These are phyloP conservation scores for Dothidotthia symphoricarpi DNA, from an alignment of 2,329 filamentous ascomycete species.

Conservation along the genomic window DNA sequence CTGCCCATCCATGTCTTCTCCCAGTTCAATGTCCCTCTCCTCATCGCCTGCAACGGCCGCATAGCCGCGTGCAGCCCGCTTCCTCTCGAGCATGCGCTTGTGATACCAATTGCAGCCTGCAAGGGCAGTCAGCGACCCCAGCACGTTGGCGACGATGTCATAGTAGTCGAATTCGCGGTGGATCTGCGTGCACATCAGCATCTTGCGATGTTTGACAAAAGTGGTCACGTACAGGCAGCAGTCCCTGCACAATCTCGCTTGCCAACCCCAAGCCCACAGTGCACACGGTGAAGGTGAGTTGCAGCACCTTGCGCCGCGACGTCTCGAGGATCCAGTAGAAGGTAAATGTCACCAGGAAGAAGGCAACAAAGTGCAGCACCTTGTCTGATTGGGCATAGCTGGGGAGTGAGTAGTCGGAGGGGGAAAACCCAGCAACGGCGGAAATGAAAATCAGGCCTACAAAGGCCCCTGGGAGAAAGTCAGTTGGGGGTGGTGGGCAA, in stretches of 20 bases:
- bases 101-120: constrained; percentile 88
- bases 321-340: constrained; percentile 99
- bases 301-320: constrained; percentile 76
- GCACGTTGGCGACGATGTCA: constrained; percentile 83
- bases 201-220: too few relatives aligned
- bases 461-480: constrained; percentile 44
- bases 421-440: constrained; percentile 70
- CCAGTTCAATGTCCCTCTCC: constrained; percentile 69
- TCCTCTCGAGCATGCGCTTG: constrained; percentile 88
- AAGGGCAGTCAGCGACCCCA: constrained; percentile 71
- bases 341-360: constrained; percentile 79
- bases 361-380: constrained; percentile 78
- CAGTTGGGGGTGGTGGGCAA: constrained; percentile 3
- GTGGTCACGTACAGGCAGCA: constrained; percentile 56
- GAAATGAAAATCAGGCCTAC: constrained; percentile 63
- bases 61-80: constrained; percentile 71
- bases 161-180: constrained; percentile 67
- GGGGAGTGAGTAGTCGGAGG: constrained; percentile 47
- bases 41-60: constrained; percentile 64
- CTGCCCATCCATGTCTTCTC: constrained; percentile 57
- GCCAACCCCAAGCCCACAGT: constrained; percentile 70
- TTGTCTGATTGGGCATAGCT: constrained; percentile 77
- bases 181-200: constrained; percentile 37
- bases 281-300: constrained; percentile 79
- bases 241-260: constrained; percentile 71